phyloP scores from a whole-genome alignment of 2,329 filamentous ascomycete genomes.

The Ophiosphaerella herpotricha region DNA sequence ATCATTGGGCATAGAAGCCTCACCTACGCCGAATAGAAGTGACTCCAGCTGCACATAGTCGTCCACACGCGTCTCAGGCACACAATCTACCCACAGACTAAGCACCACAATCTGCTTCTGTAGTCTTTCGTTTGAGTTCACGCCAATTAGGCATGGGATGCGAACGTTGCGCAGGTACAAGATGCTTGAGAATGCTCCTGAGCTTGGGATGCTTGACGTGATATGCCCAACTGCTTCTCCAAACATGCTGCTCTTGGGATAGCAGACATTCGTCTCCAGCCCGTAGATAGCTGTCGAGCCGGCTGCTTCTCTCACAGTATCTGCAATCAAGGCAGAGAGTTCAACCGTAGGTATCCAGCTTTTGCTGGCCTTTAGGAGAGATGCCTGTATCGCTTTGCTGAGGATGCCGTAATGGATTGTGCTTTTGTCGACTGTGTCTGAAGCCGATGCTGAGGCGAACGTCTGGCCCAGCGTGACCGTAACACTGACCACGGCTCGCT shows the following conservation, averaged over 20 bases:
- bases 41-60: conserved; percentile 62
- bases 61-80: conserved; percentile 52
- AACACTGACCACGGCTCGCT: conserved; percentile 67
- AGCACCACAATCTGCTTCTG: conserved; percentile 68
- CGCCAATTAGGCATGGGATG: conserved; percentile 71
- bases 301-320: conserved; percentile 27
- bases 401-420: conserved; percentile 77
- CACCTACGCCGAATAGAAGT: conserved; percentile 64
- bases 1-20: neutral
- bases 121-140: conserved; percentile 71
- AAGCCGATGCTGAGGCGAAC: conserved; percentile 63
- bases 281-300: conserved; percentile 38
- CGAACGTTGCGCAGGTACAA: conserved; percentile 62
- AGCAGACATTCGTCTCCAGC: conserved; percentile 58
- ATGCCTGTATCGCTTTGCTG: conserved; percentile 65
- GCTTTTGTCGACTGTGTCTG: conserved; percentile 67
- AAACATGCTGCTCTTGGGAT: conserved; percentile 72
- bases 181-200: conserved; percentile 24
- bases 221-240: conserved; percentile 64
- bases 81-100: conserved; percentile 65
- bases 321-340: conserved; percentile 19
- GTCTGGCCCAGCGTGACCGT: conserved; percentile 60
- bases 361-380: conserved; percentile 42
- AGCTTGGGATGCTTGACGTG: conserved; percentile 32
- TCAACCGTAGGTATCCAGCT: conserved; percentile 32